Evolutionary conservation across 257 asterid species (phyloP).

Genomic region (Ophiorrhiza pumila): DNA sequence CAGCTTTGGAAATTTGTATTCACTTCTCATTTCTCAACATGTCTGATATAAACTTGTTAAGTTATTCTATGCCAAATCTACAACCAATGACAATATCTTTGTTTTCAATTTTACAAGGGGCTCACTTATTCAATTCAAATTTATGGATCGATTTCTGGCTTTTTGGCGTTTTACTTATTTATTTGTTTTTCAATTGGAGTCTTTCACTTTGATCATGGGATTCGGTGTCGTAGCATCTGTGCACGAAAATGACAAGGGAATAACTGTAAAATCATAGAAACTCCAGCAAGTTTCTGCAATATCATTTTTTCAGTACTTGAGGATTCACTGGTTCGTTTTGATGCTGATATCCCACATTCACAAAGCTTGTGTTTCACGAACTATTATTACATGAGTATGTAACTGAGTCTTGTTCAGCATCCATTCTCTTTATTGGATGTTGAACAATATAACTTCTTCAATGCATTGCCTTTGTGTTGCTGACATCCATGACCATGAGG

Average conservation of each 20-base stretch:
- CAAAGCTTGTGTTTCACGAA: not conserved
- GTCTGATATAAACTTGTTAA: too few relatives aligned
- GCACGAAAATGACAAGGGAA: not conserved
- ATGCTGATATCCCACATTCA: not conserved
- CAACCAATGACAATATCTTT: too few relatives aligned
- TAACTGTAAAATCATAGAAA: not conserved
- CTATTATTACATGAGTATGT: not conserved
- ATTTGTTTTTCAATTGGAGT: too few relatives aligned
- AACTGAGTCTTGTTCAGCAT: not conserved
- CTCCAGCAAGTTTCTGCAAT: not conserved
- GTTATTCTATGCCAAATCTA: too few relatives aligned
- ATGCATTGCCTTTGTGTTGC: not conserved
- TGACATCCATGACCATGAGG: not conserved
- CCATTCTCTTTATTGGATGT: not conserved
- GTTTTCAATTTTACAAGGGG: too few relatives aligned
- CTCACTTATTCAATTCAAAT: too few relatives aligned
- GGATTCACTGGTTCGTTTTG: not conserved
- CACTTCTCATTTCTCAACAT: too few relatives aligned
- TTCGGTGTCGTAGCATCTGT: not conserved
- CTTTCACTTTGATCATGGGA: too few relatives aligned
- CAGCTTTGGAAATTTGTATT: too few relatives aligned
- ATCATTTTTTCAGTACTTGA: not conserved
- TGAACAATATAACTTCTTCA: not conserved
- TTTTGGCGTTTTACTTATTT: not conserved
- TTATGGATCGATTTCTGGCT: not conserved